phyloP scores from a whole-genome alignment of 345 rosid species.

The Microcos paniculata region DNA sequence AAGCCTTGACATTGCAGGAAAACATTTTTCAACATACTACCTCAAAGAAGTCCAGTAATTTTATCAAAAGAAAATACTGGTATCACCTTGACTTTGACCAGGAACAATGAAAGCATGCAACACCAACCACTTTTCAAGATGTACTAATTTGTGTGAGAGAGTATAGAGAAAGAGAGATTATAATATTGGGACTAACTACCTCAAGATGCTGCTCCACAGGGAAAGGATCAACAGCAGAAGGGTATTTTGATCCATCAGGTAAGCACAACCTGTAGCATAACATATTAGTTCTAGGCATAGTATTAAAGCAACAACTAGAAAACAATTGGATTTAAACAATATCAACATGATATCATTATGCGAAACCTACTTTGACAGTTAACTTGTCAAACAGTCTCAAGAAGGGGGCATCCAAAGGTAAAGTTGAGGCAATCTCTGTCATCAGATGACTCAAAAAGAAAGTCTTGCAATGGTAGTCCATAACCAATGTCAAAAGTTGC shows the following conservation, averaged over 20 bases:
- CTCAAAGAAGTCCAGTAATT: not conserved
- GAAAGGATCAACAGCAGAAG: constrained; percentile 78
- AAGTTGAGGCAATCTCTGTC: constrained; percentile 94
- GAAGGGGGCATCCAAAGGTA: constrained; percentile 92
- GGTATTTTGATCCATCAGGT: constrained; percentile 95
- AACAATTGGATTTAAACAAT: constrained; percentile 7
- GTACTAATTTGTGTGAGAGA: not conserved
- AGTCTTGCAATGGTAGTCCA: constrained; percentile 83
- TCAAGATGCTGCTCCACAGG: constrained; percentile 74
- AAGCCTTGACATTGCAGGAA: not conserved
- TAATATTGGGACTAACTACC: constrained; percentile 41
- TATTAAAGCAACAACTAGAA: constrained; percentile 1
- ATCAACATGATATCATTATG: constrained; percentile 8
- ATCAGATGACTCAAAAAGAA: constrained; percentile 83
- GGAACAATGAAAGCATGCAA: not conserved
- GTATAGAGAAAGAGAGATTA: constrained; percentile 2
- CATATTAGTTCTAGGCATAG: constrained; percentile 19
- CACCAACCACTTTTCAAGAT: not conserved
- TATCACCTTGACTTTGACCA: not conserved
- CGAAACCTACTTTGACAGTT: constrained; percentile 69
- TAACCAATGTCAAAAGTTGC: constrained; percentile 92
- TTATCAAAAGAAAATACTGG: not conserved
- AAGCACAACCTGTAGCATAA: constrained; percentile 72
- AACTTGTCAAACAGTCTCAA: constrained; percentile 87
- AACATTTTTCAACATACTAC: not conserved